phyloP scores from a whole-genome alignment of 768 basidiomycete species.

The Suillus weaverae region DNA sequence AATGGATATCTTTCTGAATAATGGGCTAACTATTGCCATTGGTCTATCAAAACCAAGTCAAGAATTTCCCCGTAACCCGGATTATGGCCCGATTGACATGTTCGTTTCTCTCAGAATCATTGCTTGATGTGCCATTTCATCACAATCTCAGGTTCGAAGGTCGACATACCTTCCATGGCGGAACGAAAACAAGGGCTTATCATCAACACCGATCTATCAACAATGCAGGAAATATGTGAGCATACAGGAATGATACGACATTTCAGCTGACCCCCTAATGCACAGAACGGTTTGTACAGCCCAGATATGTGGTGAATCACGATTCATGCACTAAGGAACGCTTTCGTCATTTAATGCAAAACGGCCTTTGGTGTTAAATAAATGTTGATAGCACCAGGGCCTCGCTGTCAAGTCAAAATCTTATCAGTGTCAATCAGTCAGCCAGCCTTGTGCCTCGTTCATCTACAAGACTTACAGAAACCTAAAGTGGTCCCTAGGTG shows the following conservation, averaged over 20 bases:
- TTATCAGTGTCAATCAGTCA: conserved; percentile 52
- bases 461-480: conserved; percentile 50
- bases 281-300: conserved; percentile 48
- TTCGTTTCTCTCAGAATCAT: conserved; percentile 66
- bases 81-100: conserved; percentile 51
- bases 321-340: conserved; percentile 56
- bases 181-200: conserved; percentile 58
- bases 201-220: conserved; percentile 68
- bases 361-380: conserved; percentile 65
- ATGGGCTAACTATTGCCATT: conserved; percentile 42
- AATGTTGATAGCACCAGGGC: conserved; percentile 69
- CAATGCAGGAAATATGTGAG: conserved; percentile 52
- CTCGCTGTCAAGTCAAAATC: conserved; percentile 58
- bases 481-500: not conserved
- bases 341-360: conserved; percentile 69
- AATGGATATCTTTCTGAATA: conserved; percentile 77
- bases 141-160: not conserved
- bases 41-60: conserved; percentile 37
- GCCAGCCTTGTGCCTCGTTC: conserved; percentile 42
- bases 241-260: conserved; percentile 5
- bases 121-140: conserved; percentile 48
- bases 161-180: conserved; percentile 66
- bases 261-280: conserved; percentile 36
- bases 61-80: conserved; percentile 49
- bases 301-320: conserved; percentile 55